phyloP scores from a whole-genome alignment of 257 asterid species.

The Lycium ferocissimum region DNA sequence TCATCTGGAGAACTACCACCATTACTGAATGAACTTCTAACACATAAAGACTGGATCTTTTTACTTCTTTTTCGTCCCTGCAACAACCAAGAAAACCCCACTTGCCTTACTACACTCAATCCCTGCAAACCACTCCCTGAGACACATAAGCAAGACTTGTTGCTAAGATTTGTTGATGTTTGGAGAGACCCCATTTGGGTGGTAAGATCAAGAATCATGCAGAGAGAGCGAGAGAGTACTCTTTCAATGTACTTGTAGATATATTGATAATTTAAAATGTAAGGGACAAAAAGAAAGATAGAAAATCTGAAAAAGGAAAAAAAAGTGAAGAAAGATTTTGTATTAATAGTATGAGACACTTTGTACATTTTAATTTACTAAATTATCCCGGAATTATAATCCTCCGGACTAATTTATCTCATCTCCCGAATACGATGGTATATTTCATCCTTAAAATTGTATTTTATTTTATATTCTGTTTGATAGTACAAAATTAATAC shows the following conservation, averaged over 20 bases:
- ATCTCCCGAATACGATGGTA: too few relatives aligned
- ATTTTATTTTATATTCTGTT: too few relatives aligned
- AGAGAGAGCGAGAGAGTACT: background rate
- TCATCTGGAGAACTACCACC: conserved; percentile 26
- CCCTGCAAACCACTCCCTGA: conserved; percentile 23
- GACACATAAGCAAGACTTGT: conserved; percentile 28
- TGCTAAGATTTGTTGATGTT: conserved; percentile 41
- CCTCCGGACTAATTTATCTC: too few relatives aligned
- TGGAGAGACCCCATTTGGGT: conserved; percentile 59
- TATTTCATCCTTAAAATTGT: too few relatives aligned
- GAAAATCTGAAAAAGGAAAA: conserved; percentile 37
- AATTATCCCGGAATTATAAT: too few relatives aligned
- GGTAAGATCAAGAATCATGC: conserved; percentile 27
- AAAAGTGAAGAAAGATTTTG: background rate
- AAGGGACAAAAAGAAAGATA: conserved; percentile 31
- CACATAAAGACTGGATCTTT: conserved; percentile 42
- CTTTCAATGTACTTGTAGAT: background rate
- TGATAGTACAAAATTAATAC: too few relatives aligned
- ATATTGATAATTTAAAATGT: too few relatives aligned
- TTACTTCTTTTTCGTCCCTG: conserved; percentile 36
- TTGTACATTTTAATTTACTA: too few relatives aligned
- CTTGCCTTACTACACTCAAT: conserved; percentile 44
- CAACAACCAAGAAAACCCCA: conserved; percentile 50
- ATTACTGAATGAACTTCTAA: conserved; percentile 40
- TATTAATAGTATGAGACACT: background rate